Evolutionary conservation across 306 rosid genomes (phyloP).

Genomic region (Trichosanthes cucumerina): DNA sequence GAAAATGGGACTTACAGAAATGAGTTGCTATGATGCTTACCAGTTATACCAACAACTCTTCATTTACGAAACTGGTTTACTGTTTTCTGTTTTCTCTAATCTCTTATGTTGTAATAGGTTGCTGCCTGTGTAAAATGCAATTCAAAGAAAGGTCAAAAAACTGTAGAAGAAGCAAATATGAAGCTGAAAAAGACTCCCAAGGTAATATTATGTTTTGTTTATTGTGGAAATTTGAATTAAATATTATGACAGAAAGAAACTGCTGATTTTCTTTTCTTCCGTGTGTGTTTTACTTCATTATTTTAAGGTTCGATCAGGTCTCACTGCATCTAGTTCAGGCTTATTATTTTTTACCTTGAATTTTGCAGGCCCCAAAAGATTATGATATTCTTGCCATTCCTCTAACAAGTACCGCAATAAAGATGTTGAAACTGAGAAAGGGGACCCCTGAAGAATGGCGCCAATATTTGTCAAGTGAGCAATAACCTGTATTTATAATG

Average conservation of each 20-base stretch:
- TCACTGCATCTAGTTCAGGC: neutral
- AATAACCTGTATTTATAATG: neutral
- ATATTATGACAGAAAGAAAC: neutral
- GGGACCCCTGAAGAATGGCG: conserved; percentile 96
- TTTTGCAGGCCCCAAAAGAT: conserved; percentile 77
- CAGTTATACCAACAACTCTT: neutral
- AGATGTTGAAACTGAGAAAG: conserved; percentile 54
- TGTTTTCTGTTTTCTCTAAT: neutral
- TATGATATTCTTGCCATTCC: conserved; percentile 90
- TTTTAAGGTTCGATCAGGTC: neutral
- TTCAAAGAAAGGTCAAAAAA: conserved; percentile 71
- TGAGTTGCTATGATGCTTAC: neutral
- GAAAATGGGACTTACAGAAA: neutral
- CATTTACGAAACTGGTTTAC: conserved; percentile 6
- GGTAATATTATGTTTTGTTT: conserved; percentile 27
- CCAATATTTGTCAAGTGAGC: conserved; percentile 50
- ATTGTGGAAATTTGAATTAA: neutral
- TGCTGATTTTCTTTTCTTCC: neutral
- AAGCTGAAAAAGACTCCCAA: conserved; percentile 65
- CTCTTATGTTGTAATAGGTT: conserved; percentile 42
- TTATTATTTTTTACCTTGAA: neutral
- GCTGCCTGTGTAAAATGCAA: conserved; percentile 85
- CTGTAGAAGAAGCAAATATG: conserved; percentile 81
- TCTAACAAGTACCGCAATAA: conserved; percentile 67
- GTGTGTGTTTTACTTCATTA: neutral